Percentiles rank a stretch among this genome's conserved stretches.
Evolutionary conservation across 2,329 filamentous ascomycete genomes (phyloP).

Genomic region (Hymenoscyphus salicellus): DNA sequence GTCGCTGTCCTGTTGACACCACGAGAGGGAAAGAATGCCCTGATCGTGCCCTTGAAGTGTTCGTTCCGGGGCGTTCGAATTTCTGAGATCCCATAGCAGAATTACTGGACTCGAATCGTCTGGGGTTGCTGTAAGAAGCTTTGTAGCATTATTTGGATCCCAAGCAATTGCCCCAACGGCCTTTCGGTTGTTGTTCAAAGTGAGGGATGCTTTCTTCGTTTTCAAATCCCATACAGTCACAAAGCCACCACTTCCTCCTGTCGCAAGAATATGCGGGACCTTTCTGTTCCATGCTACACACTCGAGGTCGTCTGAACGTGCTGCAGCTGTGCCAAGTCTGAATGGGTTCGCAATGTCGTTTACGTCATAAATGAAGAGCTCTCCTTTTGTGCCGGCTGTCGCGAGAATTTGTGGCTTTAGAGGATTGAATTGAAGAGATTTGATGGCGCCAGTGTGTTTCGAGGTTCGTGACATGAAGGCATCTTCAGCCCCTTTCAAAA

Average conservation of each 20-base stretch:
- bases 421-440: constrained; percentile 95
- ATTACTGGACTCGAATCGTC: constrained; percentile 87
- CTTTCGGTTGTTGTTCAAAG: constrained; percentile 90
- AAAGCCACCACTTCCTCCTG: constrained; percentile 87
- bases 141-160: constrained; percentile 94
- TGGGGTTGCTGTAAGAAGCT: constrained; percentile 87
- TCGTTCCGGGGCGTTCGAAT: constrained; percentile 90
- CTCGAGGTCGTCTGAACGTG: constrained; percentile 90
- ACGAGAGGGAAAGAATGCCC: constrained; percentile 88
- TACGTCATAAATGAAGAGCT: constrained; percentile 93
- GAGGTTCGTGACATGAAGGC: constrained; percentile 81
- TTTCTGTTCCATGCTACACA: constrained; percentile 98
- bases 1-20: constrained; percentile 88
- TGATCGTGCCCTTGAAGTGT: constrained; percentile 90
- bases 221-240: constrained; percentile 99
- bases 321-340: constrained; percentile 80
- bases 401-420: constrained; percentile 86
- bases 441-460: constrained; percentile 90
- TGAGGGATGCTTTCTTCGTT: constrained; percentile 95
- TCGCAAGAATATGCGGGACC: constrained; percentile 92
- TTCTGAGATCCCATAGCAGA: constrained; percentile 89
- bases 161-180: constrained; percentile 92
- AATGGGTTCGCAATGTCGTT: constrained; percentile 87
- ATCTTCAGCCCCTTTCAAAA: constrained; percentile 58
- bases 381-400: constrained; percentile 89